Conservation (phyloP, 257 asterid species). For the Scutellaria baicalensis region DNA sequence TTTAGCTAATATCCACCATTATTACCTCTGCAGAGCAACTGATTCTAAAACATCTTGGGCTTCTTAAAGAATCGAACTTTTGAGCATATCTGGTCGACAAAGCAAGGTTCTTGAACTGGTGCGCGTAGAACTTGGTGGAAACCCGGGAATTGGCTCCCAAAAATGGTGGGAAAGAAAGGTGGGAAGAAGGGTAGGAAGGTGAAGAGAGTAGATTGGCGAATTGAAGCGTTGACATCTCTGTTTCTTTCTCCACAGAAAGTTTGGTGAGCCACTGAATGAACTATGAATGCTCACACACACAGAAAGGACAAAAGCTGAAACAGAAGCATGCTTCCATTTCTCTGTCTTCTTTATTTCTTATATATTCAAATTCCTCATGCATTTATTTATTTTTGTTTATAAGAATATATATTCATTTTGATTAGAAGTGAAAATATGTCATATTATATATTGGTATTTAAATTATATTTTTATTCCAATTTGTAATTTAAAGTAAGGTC, state of each 20-base stretch:
- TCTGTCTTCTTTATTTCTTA: no score
- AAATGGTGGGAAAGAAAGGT: conserved; percentile 25
- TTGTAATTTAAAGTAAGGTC: no score
- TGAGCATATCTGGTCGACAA: not conserved
- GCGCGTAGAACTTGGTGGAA: conserved; percentile 18
- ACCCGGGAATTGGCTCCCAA: conserved; percentile 15
- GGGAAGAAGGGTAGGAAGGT: conserved; percentile 10
- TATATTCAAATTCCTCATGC: no score
- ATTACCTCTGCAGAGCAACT: conserved; percentile 41
- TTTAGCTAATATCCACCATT: not conserved
- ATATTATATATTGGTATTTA: no score
- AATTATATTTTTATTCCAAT: no score
- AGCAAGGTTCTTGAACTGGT: conserved; percentile 21
- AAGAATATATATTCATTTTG: no score
- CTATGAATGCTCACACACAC: not conserved
- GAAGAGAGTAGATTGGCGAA: conserved; percentile 21
- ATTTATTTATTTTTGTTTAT: no score
- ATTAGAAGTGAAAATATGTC: no score
- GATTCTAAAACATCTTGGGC: conserved; percentile 27
- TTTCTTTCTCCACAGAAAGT: not conserved
- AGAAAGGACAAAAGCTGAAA: not conserved
- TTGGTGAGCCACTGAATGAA: not conserved
- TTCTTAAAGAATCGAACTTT: conserved; percentile 25
- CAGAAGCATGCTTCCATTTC: no score
- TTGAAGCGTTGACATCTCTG: conserved; percentile 48